Evolutionary conservation across 768 basidiomycete genomes (phyloP).

Genomic region (Cyclocybe cylindracea): DNA sequence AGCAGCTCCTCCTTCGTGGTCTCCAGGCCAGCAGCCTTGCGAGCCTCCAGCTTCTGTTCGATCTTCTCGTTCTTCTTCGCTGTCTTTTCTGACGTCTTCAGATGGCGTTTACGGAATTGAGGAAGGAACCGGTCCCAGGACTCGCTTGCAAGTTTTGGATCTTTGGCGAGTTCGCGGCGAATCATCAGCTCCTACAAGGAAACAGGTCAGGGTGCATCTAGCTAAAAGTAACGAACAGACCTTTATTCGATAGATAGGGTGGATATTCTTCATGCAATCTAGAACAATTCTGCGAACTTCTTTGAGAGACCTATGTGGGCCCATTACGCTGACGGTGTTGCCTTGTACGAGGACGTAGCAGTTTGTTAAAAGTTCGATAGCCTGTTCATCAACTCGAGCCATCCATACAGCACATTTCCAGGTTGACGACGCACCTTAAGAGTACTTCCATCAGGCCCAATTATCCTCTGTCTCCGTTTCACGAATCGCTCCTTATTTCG

Average conservation of each 20-base stretch:
- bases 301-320: slow-evolving; percentile 91
- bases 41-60: slow-evolving; percentile 60
- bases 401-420: neutral
- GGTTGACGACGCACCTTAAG: slow-evolving; percentile 68
- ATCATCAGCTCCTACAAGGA: slow-evolving; percentile 90
- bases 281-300: slow-evolving; percentile 96
- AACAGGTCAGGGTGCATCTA: slow-evolving; percentile 4
- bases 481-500: slow-evolving; percentile 97
- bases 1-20: slow-evolving; percentile 29
- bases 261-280: slow-evolving; percentile 99
- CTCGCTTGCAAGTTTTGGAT: slow-evolving; percentile 91
- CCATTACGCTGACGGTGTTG: slow-evolving; percentile 98
- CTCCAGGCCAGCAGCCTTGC: slow-evolving; percentile 65
- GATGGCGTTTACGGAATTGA: slow-evolving; percentile 89
- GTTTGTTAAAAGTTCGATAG: slow-evolving; percentile 93
- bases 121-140: slow-evolving; percentile 98
- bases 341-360: slow-evolving; percentile 99
- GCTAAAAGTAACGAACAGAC: slow-evolving; percentile 34
- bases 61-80: slow-evolving; percentile 81
- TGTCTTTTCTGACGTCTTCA: slow-evolving; percentile 94
- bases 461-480: slow-evolving; percentile 93
- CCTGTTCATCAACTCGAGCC: slow-evolving; percentile 45
- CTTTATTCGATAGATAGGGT: slow-evolving; percentile 99
- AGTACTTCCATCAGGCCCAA: slow-evolving; percentile 96
- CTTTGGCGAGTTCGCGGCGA: slow-evolving; percentile 94